phyloP scores from a whole-genome alignment of 805 yeast genomes.

The Candida peoriensis region DNA sequence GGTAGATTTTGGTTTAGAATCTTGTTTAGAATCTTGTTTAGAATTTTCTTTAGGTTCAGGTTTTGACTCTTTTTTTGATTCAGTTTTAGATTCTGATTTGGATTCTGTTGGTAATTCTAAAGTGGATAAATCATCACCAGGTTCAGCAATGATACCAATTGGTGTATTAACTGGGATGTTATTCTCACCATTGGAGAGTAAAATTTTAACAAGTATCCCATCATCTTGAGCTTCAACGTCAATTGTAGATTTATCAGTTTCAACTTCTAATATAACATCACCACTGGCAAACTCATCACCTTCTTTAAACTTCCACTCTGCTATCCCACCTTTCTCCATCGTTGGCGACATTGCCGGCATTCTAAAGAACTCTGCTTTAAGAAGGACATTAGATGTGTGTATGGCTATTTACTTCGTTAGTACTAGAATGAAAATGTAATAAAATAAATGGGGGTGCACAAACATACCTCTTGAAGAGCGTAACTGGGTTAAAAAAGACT shows the following conservation, averaged over 20 bases:
- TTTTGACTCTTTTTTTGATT: constrained; percentile 19
- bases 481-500: too few relatives aligned
- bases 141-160: constrained; percentile 86
- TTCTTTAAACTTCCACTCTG: constrained; percentile 80
- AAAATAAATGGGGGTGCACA: too few relatives aligned
- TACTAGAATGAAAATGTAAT: too few relatives aligned
- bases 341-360: constrained; percentile 99
- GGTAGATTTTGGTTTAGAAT: constrained; percentile 11
- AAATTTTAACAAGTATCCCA: constrained; percentile 78
- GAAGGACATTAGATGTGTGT: constrained; percentile 19
- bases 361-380: constrained; percentile 45
- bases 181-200: constrained; percentile 63
- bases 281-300: constrained; percentile 76
- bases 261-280: constrained; percentile 77
- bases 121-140: constrained; percentile 70
- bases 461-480: too few relatives aligned
- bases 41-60: constrained; percentile 18
- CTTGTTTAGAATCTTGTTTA: constrained; percentile 6
- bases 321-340: constrained; percentile 93
- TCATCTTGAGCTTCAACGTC: constrained; percentile 90
- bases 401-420: constrained; percentile 19
- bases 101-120: constrained; percentile 54
- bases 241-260: constrained; percentile 79
- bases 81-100: constrained; percentile 17
- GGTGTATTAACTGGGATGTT: constrained; percentile 83